Conservation (phyloP, 1,284 basidiomycete species). For the Malassezia equina region DNA sequence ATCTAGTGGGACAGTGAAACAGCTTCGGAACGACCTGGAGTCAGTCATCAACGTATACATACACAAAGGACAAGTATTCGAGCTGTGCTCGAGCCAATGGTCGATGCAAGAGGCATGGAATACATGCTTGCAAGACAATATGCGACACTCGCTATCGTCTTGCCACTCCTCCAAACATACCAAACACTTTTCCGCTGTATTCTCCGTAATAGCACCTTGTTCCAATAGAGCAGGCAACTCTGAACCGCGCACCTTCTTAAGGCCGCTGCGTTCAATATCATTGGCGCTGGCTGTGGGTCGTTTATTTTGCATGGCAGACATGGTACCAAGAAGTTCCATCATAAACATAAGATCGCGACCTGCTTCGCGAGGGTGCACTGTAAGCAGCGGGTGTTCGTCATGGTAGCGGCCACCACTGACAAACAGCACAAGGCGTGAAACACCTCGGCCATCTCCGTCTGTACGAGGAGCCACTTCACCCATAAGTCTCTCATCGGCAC, state of each 20-base stretch:
- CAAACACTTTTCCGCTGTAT: slow-evolving; percentile 38
- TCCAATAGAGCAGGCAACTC: slow-evolving; percentile 21
- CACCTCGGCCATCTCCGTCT: not conserved
- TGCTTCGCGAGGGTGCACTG: slow-evolving; percentile 28
- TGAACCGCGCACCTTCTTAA: slow-evolving; percentile 22
- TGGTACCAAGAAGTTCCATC: slow-evolving; percentile 40
- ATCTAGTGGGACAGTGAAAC: slow-evolving; percentile 4
- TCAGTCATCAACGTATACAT: not conserved
- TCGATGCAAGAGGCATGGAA: slow-evolving; percentile 40
- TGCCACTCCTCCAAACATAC: slow-evolving; percentile 44
- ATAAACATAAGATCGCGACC: slow-evolving; percentile 43
- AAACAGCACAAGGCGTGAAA: slow-evolving; percentile 42
- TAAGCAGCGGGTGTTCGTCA: slow-evolving; percentile 37
- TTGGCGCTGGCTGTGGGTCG: slow-evolving; percentile 30
- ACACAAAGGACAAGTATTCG: slow-evolving; percentile 39
- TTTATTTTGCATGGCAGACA: slow-evolving; percentile 33
- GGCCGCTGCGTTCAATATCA: slow-evolving; percentile 34
- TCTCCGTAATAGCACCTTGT: slow-evolving; percentile 32
- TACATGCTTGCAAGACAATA: slow-evolving; percentile 35
- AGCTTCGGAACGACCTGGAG: slow-evolving; percentile 7
- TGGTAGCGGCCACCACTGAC: slow-evolving; percentile 41
- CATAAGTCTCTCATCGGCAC: slow-evolving; percentile 23
- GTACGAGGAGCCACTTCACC: slow-evolving; percentile 9
- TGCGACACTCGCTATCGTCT: slow-evolving; percentile 30
- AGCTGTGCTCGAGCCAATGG: slow-evolving; percentile 30